Percentiles rank a stretch among this genome's conserved stretches.
Conservation (phyloP, 23 red algal species). For the Porphyridium purpureum region DNA sequence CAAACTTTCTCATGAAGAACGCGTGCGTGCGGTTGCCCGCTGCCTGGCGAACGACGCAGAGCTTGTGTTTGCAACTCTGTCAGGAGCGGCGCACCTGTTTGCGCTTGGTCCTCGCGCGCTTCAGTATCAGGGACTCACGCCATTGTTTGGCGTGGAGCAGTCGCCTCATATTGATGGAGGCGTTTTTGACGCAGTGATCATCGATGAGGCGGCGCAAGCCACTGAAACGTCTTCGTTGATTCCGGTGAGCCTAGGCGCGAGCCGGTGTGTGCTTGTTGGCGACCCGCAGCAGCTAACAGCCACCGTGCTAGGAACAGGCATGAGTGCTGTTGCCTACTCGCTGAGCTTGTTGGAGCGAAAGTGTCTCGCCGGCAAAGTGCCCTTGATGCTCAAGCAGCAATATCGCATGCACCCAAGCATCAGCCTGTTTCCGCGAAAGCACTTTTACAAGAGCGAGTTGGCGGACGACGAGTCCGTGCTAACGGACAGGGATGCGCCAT, state of each 20-base stretch:
- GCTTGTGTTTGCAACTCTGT: conserved; percentile 72
- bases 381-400: conserved; percentile 65
- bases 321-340: conserved; percentile 34
- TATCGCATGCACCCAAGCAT: conserved; percentile 99
- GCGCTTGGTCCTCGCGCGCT: no score
- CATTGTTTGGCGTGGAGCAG: no score
- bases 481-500: conserved; percentile 10
- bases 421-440: conserved; percentile 57
- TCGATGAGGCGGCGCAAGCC: conserved; percentile 54
- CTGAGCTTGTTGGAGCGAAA: conserved; percentile 74
- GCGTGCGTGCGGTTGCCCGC: conserved; percentile 32
- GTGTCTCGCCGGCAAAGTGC: conserved; percentile 15
- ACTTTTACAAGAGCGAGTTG: conserved; percentile 74
- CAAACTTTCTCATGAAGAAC: no score
- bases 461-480: conserved; percentile 29
- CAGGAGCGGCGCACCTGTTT: conserved; percentile 51
- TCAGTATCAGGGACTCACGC: not conserved
- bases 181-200: conserved; percentile 62
- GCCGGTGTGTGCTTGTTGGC: conserved; percentile 59
- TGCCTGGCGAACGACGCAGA: conserved; percentile 63
- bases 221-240: not conserved
- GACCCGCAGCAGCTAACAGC: conserved; percentile 91
- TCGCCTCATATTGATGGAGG: no score
- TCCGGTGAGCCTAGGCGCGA: not conserved
- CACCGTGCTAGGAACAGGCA: conserved; percentile 56